Base-by-base conservation (phyloP, 2,329 filamentous ascomycete genomes). In the Fusarium pilosicola region DNA sequence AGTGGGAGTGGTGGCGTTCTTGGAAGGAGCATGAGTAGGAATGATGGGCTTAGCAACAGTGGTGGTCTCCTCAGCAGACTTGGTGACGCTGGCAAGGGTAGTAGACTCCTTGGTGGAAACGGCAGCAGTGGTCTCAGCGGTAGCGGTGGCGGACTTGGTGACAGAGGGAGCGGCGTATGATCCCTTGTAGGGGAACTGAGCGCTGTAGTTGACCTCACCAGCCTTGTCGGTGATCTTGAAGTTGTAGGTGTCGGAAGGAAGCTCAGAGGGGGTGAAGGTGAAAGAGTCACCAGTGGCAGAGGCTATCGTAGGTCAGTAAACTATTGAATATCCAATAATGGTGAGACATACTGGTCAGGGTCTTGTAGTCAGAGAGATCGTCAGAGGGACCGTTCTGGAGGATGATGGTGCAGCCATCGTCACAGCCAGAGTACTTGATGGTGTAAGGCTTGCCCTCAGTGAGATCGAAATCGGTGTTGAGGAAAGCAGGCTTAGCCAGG, bases 151-250 rank as follows among this genome's bases (percentile, higher is more conserved):
- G 12, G 69, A 65, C 62, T 54, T 70, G 56, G 70, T 70, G 28
- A 39, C 55, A 30, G 75, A 61, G 44, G 67, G 62, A 42, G 49
- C 66, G 18, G 62, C 62, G 49, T 70, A 78, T n/a, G 73, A 71
- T 32, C 79, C 79, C 45, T 75, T 20, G 76, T 79, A 81, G 15
- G 38, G 3, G 70, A 82, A 83, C 74, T 80, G 78, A 6, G 26
- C 13, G 74, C 77, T 79, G 77, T 80, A 83, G 80, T 83, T 83
- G 71, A 42, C 17, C 18, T 78, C 65, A 34, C 70, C 71, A 57
- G 70, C 55, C 20, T 68, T 58, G 70, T 80, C 79, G 74, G 79
- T 69, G 73, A 83, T 82, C 74, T 79, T 78, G 76, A 83, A 81
- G 76, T 74, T 77, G 78, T 83, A 83, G 49, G 65, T 70, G 70